phyloP scores from a whole-genome alignment of 805 yeast genomes.

The Wickerhamomyces bisporus region DNA sequence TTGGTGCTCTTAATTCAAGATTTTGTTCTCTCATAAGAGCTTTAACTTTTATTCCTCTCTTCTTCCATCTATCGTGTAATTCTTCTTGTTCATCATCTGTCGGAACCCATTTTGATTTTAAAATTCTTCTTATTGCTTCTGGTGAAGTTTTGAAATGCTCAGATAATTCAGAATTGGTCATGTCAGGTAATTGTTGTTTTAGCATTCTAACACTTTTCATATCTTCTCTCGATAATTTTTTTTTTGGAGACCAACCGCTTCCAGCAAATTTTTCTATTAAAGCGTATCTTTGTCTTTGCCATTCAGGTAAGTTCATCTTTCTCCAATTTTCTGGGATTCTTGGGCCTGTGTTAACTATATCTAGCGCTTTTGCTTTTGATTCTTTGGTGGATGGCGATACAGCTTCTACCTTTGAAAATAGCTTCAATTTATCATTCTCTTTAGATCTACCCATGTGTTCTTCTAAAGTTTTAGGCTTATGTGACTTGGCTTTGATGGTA shows the following conservation, averaged over 20 bases:
- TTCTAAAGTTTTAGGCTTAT: constrained; percentile 5
- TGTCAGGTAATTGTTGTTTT: constrained; percentile 52
- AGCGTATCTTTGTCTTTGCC: constrained; percentile 68
- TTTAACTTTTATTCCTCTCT: constrained; percentile 38
- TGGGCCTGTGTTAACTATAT: constrained; percentile 11
- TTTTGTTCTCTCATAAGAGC: constrained; percentile 4
- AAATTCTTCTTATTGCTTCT: constrained; percentile 74
- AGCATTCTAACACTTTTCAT: constrained; percentile 60
- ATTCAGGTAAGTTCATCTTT: constrained; percentile 44
- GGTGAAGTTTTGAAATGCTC: constrained; percentile 67
- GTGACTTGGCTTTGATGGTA: constrained; percentile 2
- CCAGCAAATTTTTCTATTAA: constrained; percentile 55
- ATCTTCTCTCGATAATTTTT: constrained; percentile 59
- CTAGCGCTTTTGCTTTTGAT: constrained; percentile 12
- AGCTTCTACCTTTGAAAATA: neutral
- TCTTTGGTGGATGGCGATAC: constrained; percentile 1
- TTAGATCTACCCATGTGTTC: neutral
- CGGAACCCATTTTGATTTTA: constrained; percentile 76
- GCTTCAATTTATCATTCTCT: neutral
- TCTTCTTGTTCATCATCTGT: constrained; percentile 44
- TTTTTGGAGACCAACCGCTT: constrained; percentile 60
- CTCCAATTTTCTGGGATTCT: constrained; percentile 47
- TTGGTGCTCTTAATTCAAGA: neutral
- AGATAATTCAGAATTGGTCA: constrained; percentile 56
- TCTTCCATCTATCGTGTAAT: constrained; percentile 46